Evolutionary conservation across 768 basidiomycete species (phyloP).

Genomic region (Boletus fagicola): DNA sequence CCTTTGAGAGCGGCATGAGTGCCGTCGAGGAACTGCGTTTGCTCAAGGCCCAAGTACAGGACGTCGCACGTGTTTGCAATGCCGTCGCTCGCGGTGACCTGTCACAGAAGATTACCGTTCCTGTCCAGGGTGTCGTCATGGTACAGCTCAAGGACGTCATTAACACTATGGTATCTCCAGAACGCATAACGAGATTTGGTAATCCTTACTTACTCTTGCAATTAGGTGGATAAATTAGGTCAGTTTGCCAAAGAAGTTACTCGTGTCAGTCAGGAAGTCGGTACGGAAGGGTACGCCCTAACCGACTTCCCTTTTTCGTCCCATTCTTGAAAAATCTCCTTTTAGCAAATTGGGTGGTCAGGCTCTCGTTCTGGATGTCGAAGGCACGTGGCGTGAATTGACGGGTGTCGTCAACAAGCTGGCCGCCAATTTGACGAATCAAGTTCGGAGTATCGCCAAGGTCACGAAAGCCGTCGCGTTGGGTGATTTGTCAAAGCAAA

Average conservation of each 20-base stretch:
- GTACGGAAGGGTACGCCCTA: slow-evolving; percentile 62
- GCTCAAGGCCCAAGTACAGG: slow-evolving; percentile 81
- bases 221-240: slow-evolving; percentile 65
- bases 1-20: slow-evolving; percentile 59
- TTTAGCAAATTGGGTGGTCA: slow-evolving; percentile 78
- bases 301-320: slow-evolving; percentile 1
- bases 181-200: not conserved
- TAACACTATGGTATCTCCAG: slow-evolving; percentile 54
- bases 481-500: slow-evolving; percentile 86
- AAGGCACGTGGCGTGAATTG: slow-evolving; percentile 87
- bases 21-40: slow-evolving; percentile 76
- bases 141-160: slow-evolving; percentile 78
- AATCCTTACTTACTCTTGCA: slow-evolving; percentile 13
- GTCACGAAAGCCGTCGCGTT: slow-evolving; percentile 78
- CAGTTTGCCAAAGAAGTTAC: slow-evolving; percentile 93
- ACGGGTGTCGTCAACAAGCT: slow-evolving; percentile 83
- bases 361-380: slow-evolving; percentile 81
- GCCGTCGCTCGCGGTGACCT: slow-evolving; percentile 76
- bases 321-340: slow-evolving; percentile 18
- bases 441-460: slow-evolving; percentile 56
- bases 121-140: slow-evolving; percentile 77
- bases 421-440: slow-evolving; percentile 69
- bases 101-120: slow-evolving; percentile 76
- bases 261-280: slow-evolving; percentile 80
- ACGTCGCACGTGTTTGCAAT: slow-evolving; percentile 78